Evolutionary conservation across 768 basidiomycete genomes (phyloP), one percentile per base, ranked within the genome.

Genomic region (Heimioporus sp.): DNA sequence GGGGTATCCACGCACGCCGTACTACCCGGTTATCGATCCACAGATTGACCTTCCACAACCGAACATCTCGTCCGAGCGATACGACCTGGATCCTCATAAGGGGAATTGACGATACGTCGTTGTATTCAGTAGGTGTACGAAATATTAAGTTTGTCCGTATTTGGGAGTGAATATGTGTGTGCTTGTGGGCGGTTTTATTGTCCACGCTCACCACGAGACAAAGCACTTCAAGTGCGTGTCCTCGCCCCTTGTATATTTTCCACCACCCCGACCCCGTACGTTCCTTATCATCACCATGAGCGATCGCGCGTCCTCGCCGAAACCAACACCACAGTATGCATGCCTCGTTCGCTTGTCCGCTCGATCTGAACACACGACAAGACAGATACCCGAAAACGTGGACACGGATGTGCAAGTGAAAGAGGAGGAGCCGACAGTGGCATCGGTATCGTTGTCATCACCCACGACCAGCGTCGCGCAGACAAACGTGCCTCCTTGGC

Each of bases 1-100:
- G 50, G 52, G 63, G 49, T 57, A 66, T 41, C 48, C 66, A 2
- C 65, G 66, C 30, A 43, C 55, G 3, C 37, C 61, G 51, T 76
- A 76, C 51, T 76, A 72, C 53, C 72, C 75, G 1, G 66, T 69
- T 13, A 73, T 76, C 43, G 75, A 76, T 55, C 72, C 75, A 16
- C 68, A 65, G 51, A 68, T 71, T 30, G 64, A 65, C 20, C 37
- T 62, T 44, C 58, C 66, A 34, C 67, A 67, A 32, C 57, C 56
- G 13, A 68, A 71, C n/a, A 58, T 69, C 21, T 69, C 68, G 4
- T 69, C 68, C 34, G 68, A 70, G 52, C 65, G 68, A 17, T 71
- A 68, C 41, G 65, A 69, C 45, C 61, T 41, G 44, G 51, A 10
- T 51, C 57, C 36, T 60, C 58, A 43, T 67, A 54, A 57, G 46